Conservation (phyloP, 1,284 basidiomycete species). For the Ustilago sp. region DNA sequence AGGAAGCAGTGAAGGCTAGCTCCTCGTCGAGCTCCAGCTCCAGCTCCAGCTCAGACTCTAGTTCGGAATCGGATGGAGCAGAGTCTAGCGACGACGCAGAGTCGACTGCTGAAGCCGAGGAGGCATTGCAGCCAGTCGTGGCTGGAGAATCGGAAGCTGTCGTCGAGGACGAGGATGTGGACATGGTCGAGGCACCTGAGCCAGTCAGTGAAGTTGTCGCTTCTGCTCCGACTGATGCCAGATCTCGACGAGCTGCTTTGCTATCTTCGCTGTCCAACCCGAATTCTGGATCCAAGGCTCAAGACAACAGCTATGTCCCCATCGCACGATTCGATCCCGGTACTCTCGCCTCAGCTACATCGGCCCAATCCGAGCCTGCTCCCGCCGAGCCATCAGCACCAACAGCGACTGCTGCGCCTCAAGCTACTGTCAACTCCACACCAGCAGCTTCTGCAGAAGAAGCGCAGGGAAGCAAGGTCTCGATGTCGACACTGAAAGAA, state of each 20-base stretch:
- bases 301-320: slow-evolving; percentile 19
- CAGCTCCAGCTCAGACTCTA: slow-evolving; percentile 5
- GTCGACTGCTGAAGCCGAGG: slow-evolving; percentile 2
- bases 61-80: slow-evolving; percentile 5
- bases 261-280: slow-evolving; percentile 18
- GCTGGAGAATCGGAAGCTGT: slow-evolving; percentile 3
- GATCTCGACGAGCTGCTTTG: slow-evolving; percentile 33
- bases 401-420: neutral
- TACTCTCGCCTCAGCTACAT: neutral
- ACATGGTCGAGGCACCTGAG: neutral
- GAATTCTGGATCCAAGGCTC: neutral
- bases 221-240: slow-evolving; percentile 21
- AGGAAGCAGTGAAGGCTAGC: neutral
- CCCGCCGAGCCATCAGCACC: neutral
- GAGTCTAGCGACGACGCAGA: slow-evolving; percentile 16
- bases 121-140: neutral
- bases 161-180: slow-evolving; percentile 12
- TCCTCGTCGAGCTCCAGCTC: slow-evolving; percentile 7
- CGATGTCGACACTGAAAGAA: slow-evolving; percentile 56
- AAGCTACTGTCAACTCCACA: neutral
- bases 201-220: neutral
- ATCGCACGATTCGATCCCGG: slow-evolving; percentile 51
- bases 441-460: neutral
- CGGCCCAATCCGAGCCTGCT: neutral
- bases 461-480: slow-evolving; percentile 23